Conservation (phyloP, 1,284 basidiomycete genomes). For the Vanrija pseudolonga region DNA sequence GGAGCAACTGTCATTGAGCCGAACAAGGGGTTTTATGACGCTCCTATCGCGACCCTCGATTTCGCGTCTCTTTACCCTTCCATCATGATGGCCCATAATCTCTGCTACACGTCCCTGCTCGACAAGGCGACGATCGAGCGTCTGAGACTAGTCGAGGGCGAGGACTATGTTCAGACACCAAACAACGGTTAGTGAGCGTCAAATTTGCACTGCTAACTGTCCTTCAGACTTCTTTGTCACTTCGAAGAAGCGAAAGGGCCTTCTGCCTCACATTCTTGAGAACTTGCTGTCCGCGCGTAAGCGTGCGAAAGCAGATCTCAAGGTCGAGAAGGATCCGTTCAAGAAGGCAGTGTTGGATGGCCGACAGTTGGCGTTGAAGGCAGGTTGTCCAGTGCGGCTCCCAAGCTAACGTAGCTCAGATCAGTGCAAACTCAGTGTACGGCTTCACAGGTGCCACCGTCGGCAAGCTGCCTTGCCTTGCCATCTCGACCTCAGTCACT, state of each 20-base stretch:
- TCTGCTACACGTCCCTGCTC: slow-evolving; percentile 90
- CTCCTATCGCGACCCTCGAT: slow-evolving; percentile 91
- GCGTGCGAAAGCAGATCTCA: slow-evolving; percentile 85
- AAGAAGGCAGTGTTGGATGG: slow-evolving; percentile 91
- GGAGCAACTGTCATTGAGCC: slow-evolving; percentile 97
- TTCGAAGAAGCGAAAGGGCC: slow-evolving; percentile 68
- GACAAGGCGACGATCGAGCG: slow-evolving; percentile 73
- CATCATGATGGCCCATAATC: slow-evolving; percentile 99
- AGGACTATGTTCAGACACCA: slow-evolving; percentile 71
- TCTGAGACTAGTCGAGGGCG: slow-evolving; percentile 69
- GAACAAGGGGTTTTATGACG: slow-evolving; percentile 86
- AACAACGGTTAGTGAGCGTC: slow-evolving; percentile 68
- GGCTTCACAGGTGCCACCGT: slow-evolving; percentile 95
- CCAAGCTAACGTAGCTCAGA: slow-evolving; percentile 53
- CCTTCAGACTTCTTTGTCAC: slow-evolving; percentile 76
- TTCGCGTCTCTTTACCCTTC: slow-evolving; percentile 96
- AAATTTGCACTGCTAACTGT: neutral
- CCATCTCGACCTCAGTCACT: slow-evolving; percentile 89
- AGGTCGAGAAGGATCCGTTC: slow-evolving; percentile 92
- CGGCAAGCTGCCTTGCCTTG: slow-evolving; percentile 86
- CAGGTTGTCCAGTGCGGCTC: slow-evolving; percentile 37
- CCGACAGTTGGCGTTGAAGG: slow-evolving; percentile 89
- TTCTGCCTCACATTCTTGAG: slow-evolving; percentile 85
- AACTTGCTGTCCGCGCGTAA: slow-evolving; percentile 88
- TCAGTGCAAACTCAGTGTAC: slow-evolving; percentile 95